Evolutionary conservation across 495 filamentous ascomycete genomes (phyloP), one percentile per base, ranked within the genome.

Genomic region (Neurospora africana): DNA sequence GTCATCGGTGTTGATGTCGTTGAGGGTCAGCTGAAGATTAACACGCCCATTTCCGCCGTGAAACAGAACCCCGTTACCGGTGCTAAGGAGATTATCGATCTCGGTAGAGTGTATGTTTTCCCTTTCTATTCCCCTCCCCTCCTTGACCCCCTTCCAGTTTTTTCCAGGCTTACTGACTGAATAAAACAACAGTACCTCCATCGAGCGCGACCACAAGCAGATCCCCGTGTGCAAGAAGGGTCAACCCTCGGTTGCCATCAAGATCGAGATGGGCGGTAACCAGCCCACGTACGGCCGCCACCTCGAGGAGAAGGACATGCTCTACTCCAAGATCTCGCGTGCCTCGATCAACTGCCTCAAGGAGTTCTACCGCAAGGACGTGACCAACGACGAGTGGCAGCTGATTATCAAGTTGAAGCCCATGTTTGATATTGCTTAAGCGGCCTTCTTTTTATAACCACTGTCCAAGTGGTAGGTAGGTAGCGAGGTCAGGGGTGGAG

Each of bases 201-300:
- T 99, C 80, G 94, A 98, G 82, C 91, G 96, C 79, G 96, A 99
- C 74, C 96, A 98, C 89, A 99, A 98, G 84, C 87, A 95, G 68
- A 89, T 99, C 76, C 87, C 84, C 13, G 84, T 97, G 68, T 94
- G 92, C 84, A 99, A 98, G 84, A 94, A 93, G 83, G 96, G 95
- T 72, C 93, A 97, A 77, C 96, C 95, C 39, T 97, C 94, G 7
- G 95, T 98, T 19, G 95, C 95, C 33, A 86, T 99, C 82, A 99
- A 99, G 88, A 94, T 99, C 78, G 95, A 99, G 83, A 87, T 86
- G 85, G 95, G 94, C 19, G 83, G 91, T 27, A 95, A 98, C 81
- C 95, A 99, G 83, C 95, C 95, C 15, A 87, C 91, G 71, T 99
- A 99, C 80, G 95, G 95, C 47, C 91, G 95, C 70, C 95, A 99